Evolutionary conservation across 768 basidiomycete genomes (phyloP).

Genomic region (Boletus rex-veris): DNA sequence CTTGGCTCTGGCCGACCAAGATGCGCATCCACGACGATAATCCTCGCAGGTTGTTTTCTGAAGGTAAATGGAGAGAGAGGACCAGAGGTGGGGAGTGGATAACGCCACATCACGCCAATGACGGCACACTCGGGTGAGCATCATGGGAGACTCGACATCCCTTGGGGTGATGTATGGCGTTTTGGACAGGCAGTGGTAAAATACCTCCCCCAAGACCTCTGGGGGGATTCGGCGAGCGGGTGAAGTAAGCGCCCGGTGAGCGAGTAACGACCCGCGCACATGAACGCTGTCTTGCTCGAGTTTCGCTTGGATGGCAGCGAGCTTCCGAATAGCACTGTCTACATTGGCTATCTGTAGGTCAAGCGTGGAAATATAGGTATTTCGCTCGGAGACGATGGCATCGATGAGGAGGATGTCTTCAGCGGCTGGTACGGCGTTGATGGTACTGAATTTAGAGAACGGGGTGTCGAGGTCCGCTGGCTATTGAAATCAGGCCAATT

Average conservation of each 20-base stretch:
- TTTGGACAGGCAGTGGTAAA: conserved; percentile 26
- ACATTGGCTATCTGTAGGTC: conserved; percentile 17
- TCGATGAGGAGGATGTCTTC: conserved; percentile 18
- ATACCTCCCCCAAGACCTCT: conserved; percentile 31
- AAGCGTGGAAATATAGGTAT: conserved; percentile 20
- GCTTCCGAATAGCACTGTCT: conserved; percentile 17
- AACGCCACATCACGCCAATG: conserved; percentile 31
- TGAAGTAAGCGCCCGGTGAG: conserved; percentile 24
- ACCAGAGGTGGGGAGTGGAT: conserved; percentile 32
- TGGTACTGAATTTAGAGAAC: conserved; percentile 7
- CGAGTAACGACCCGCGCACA: conserved; percentile 21
- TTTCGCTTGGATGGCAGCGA: conserved; percentile 11
- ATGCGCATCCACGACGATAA: conserved; percentile 20
- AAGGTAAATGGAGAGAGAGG: conserved; percentile 25
- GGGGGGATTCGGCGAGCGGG: conserved; percentile 23
- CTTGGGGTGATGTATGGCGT: conserved; percentile 25
- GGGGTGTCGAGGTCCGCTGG: conserved; percentile 18
- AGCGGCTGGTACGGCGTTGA: conserved; percentile 10
- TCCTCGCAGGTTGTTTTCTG: conserved; percentile 2
- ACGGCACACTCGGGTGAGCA: conserved; percentile 28
- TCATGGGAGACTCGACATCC: conserved; percentile 19
- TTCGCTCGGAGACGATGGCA: conserved; percentile 17
- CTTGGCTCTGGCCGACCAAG: conserved; percentile 30
- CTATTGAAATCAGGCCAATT: background rate
- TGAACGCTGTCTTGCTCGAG: conserved; percentile 18